These are phyloP conservation scores for Geotrichum siamense DNA, from an alignment of 1,139 yeast genomes.

Conservation along the genomic window DNA sequence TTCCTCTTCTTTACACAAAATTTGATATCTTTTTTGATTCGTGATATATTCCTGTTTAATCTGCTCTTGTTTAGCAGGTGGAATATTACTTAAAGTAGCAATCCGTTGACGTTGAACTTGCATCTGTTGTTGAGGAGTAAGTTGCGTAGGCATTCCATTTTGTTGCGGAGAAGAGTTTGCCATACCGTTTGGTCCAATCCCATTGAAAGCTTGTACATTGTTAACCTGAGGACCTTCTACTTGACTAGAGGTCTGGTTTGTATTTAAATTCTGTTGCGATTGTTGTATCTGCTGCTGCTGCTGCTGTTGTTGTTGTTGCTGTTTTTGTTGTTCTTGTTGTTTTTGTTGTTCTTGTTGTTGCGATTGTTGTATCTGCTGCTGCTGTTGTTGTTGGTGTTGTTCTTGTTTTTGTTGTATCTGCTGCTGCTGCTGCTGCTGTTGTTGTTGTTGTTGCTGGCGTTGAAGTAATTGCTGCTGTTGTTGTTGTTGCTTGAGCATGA, in stretches of 20 bases:
- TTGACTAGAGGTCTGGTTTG: neutral
- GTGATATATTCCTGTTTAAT: slow-evolving; percentile 24
- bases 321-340: slow-evolving; percentile 49
- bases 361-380: slow-evolving; percentile 24
- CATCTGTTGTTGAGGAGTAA: slow-evolving; percentile 13
- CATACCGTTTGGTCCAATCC: slow-evolving; percentile 15
- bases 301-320: slow-evolving; percentile 15
- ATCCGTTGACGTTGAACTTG: slow-evolving; percentile 18
- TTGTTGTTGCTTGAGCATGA: slow-evolving; percentile 41
- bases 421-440: slow-evolving; percentile 47
- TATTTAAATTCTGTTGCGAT: slow-evolving; percentile 17
- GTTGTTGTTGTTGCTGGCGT: slow-evolving; percentile 25
- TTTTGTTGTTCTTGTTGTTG: slow-evolving; percentile 43
- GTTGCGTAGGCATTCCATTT: slow-evolving; percentile 7
- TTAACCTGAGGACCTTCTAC: neutral
- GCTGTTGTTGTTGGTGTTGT: slow-evolving; percentile 18
- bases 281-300: slow-evolving; percentile 25
- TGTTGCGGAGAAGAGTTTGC: slow-evolving; percentile 19
- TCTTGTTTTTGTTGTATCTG: slow-evolving; percentile 44
- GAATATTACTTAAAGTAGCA: slow-evolving; percentile 22
- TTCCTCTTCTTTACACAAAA: slow-evolving; percentile 22
- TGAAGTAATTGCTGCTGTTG: slow-evolving; percentile 17
- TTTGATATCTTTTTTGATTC: slow-evolving; percentile 22
- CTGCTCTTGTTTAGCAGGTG: slow-evolving; percentile 27
- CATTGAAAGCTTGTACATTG: slow-evolving; percentile 5